These are phyloP conservation scores for Trichoderma sp. DNA, from an alignment of 2,329 filamentous ascomycete species.

Conservation along the genomic window DNA sequence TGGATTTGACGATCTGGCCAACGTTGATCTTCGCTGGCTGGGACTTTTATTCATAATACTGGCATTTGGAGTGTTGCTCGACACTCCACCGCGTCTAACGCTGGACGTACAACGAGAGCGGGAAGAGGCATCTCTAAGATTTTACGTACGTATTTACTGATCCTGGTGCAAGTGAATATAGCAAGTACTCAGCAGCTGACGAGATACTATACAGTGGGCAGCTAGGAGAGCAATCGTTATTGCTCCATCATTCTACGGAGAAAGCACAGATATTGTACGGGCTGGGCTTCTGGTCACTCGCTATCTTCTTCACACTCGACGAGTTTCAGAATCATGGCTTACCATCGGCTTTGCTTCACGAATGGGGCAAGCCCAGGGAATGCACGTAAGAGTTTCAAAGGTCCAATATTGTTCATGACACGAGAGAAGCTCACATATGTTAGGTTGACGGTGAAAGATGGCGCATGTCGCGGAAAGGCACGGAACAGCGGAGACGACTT, in stretches of 20 bases:
- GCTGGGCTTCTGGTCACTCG: slow-evolving; percentile 11
- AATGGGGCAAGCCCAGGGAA: slow-evolving; percentile 11
- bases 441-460: slow-evolving; percentile 10
- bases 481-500: not conserved
- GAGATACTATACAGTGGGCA: not conserved
- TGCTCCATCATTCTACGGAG: slow-evolving; percentile 5
- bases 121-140: slow-evolving; percentile 6
- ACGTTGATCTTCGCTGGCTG: slow-evolving; percentile 4
- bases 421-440: not conserved
- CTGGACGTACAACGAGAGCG: slow-evolving; percentile 7
- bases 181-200: not conserved
- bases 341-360: slow-evolving; percentile 6
- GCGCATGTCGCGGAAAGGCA: slow-evolving; percentile 1
- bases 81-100: not conserved
- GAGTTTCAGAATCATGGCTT: slow-evolving; percentile 5
- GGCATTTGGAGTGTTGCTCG: slow-evolving; percentile 5
- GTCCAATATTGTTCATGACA: not conserved
- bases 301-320: not conserved
- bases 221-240: slow-evolving; percentile 10
- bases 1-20: slow-evolving; percentile 7
- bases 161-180: not conserved
- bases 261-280: slow-evolving; percentile 12
- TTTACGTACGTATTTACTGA: not conserved
- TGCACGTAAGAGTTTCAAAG: not conserved
- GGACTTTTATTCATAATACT: slow-evolving; percentile 9